Base-by-base conservation (phyloP, 805 yeast species). In the Saturnispora saitoi region DNA sequence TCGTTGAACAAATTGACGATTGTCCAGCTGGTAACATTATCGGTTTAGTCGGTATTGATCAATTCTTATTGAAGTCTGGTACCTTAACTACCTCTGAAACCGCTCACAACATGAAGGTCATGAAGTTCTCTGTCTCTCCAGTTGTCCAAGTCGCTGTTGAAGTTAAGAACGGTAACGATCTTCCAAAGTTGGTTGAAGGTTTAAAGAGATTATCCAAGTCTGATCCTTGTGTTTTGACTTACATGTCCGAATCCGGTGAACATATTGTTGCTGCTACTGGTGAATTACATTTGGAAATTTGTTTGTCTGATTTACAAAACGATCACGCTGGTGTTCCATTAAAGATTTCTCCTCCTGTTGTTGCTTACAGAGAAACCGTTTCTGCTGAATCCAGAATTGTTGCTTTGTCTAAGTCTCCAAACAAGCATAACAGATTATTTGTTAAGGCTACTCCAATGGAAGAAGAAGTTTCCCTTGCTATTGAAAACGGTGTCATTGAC, bases 21-120 rank as follows among this genome's bases (percentile, higher is more conserved):
- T 86, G 95, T 79, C 98, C 99, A 72, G 97, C 98, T 66, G 99
- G 99, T 87, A 91, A 91, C 96, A 91, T 91, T 84, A 82, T 90
- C 70, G 99, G 98, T 89, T 80, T 91, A 73, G 98, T 91, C 68
- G 99, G 99, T 90, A 86, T 91, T 67, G 99, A 91, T 78, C 99
- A 91, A 83, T 91, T 90, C 87, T 86, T 91, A 78, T 86, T 91
- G 77, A 91, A 91, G 81, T 86, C 96, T 68, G 99, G 98, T 89
- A 91, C 99, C 68, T 78, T 91, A 69, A 93, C 99, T 78, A 91
- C 97, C 72, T 76, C 76, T 70, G 98, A 93, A 73, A 74, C 87
- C 65, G 86, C 99, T 63, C 97, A 93, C 93, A 91, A 91, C 93
- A 78, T 91, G 89, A 90, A 88, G 87, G 98, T 91, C 69, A 91